A percentile compares a stretch with the other conserved stretches of the same genome.
These are phyloP conservation scores for Lathyrus oleraceus DNA, from an alignment of 306 rosid genomes.

Conservation along the genomic window DNA sequence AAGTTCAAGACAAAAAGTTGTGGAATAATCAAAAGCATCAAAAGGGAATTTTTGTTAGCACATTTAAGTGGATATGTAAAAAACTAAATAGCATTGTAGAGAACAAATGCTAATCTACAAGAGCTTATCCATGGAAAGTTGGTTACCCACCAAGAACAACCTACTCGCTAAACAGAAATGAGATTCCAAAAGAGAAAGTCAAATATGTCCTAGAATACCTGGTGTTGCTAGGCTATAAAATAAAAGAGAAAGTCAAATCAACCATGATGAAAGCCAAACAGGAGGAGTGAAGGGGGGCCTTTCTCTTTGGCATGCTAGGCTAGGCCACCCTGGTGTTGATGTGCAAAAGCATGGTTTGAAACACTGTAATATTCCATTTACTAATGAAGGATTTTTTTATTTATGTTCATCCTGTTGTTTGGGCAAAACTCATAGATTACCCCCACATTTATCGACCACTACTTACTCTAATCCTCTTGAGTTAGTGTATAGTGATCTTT, in stretches of 20 bases:
- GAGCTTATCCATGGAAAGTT: slow-evolving; percentile 6
- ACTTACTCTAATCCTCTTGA: neutral
- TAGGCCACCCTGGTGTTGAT: neutral
- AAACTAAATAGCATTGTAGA: slow-evolving; percentile 6
- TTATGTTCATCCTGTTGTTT: neutral
- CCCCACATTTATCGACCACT: neutral
- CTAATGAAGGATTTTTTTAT: neutral
- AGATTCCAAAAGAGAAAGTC: slow-evolving; percentile 19
- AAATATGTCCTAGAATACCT: slow-evolving; percentile 19
- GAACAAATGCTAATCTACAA: slow-evolving; percentile 3
- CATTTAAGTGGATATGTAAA: slow-evolving; percentile 12
- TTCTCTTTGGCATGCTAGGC: neutral
- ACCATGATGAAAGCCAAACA: too few relatives aligned
- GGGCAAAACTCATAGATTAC: neutral
- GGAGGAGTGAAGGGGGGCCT: neutral
- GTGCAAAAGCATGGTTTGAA: neutral
- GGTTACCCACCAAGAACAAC: slow-evolving; percentile 8
- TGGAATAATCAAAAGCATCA: slow-evolving; percentile 18
- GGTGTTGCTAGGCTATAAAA: too few relatives aligned
- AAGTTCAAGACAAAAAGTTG: slow-evolving; percentile 1
- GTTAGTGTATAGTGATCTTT: neutral
- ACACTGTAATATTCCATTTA: neutral
- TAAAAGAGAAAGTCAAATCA: too few relatives aligned
- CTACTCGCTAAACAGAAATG: slow-evolving; percentile 1
- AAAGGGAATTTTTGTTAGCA: neutral